Base-by-base conservation (phyloP, 1,284 basidiomycete genomes). In the Caloboletus firmus region DNA sequence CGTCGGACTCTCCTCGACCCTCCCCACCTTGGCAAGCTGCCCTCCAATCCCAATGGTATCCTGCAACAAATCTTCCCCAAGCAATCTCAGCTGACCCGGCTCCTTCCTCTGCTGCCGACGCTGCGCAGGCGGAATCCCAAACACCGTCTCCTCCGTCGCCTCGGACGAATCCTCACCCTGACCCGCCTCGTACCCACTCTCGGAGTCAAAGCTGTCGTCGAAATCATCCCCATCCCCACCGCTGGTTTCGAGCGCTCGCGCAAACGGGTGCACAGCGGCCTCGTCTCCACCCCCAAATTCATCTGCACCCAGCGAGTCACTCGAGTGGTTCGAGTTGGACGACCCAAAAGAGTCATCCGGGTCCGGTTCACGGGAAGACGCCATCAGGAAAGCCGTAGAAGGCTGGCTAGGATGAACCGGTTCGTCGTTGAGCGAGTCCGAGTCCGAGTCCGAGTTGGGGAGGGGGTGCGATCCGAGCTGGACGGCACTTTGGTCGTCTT, bases 1-100 rank as follows among this genome's bases (percentile, higher is more conserved):
- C 24, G 85, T 87, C 37, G 86, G 86, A 59, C 78, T 88, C 64
- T 87, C 83, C 54, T 83, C 81, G 0, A 81, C 69, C 40, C 75
- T 70, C 20, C 79, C 79, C 30, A 62, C 74, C 49, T 70, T 70
- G 31, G 74, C 77, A 58, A 82, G 74, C 58, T 80, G 80, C 6
- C 73, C 71, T 11, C 81, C 81, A 55, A 84, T 78, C 11, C 79
- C 83, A 53, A 82, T 76, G 15, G 84, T 85, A 62, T 88, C 84
- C 57, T 85, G 76, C 47, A 87, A 64, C 46, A 87, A 63, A 51
- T 82, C 79, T 50, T 81, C 78, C 2, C 85, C 85, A 18, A 81
- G 69, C 76, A 89, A 75, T 64, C 75, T 74, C 58, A 87, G 57
- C 45, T 72, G 65, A 18, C 65, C 47, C 47, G 65, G 49, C 52